Conservation (phyloP, 2,329 filamentous ascomycete species). For the Ophiobolus disseminans region DNA sequence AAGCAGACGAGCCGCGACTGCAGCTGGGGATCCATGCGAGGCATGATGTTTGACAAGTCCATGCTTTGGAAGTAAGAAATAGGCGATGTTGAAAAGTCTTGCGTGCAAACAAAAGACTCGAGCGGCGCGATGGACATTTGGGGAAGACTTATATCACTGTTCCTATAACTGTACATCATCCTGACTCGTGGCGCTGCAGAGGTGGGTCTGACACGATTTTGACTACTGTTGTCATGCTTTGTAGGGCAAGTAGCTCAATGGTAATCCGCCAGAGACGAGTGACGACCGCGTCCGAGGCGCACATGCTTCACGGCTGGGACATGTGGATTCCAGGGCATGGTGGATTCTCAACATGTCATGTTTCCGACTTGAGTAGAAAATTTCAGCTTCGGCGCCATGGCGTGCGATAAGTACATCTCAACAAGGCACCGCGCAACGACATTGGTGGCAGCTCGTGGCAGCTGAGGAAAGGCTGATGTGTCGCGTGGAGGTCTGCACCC, state of each 20-base stretch:
- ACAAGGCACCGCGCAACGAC: background rate
- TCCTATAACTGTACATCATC: too few relatives aligned
- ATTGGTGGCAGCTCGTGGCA: background rate
- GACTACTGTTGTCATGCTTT: too few relatives aligned
- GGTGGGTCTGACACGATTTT: background rate
- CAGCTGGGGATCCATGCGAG: slow-evolving; percentile 32
- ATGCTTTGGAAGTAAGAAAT: background rate
- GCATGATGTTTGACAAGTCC: slow-evolving; percentile 8
- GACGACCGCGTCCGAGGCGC: background rate
- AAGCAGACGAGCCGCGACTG: slow-evolving; percentile 43
- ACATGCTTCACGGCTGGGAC: background rate
- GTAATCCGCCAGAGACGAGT: background rate
- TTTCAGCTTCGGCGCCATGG: slow-evolving; percentile 4
- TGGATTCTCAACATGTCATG: background rate
- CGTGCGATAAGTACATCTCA: slow-evolving; percentile 8
- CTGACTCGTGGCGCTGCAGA: background rate
- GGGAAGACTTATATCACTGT: too few relatives aligned
- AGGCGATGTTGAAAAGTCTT: background rate
- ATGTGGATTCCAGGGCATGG: background rate
- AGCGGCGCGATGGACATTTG: too few relatives aligned
- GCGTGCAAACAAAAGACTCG: too few relatives aligned
- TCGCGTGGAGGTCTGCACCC: background rate
- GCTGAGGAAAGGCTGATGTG: slow-evolving; percentile 1
- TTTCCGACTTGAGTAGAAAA: background rate
- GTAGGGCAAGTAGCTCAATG: background rate